A percentile compares a stretch with the other conserved stretches of the same genome.
phyloP scores from a whole-genome alignment of 805 yeast genomes.

The Starmerella geochares region DNA sequence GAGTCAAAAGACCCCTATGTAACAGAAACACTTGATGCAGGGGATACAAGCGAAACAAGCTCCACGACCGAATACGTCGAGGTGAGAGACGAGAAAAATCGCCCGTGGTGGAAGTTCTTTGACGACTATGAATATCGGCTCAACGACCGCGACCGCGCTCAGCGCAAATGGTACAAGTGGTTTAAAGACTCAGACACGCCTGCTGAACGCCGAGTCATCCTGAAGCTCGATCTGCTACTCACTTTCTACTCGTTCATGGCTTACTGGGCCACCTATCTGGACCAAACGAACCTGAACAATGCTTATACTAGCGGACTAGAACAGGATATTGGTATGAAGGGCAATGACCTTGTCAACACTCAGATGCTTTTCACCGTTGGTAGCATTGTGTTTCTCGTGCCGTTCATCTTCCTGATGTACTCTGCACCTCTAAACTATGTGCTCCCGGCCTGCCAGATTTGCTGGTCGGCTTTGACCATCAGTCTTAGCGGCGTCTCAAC shows the following conservation, averaged over 20 bases:
- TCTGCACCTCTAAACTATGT: conserved; percentile 46
- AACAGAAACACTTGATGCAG: background rate
- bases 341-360: conserved; percentile 51
- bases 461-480: conserved; percentile 60
- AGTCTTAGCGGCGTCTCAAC: conserved; percentile 42
- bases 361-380: conserved; percentile 53
- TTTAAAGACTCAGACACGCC: conserved; percentile 42
- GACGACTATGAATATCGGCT: conserved; percentile 54
- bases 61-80: conserved; percentile 9
- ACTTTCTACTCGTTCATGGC: conserved; percentile 45
- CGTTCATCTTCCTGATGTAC: conserved; percentile 49
- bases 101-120: conserved; percentile 37
- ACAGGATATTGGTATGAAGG: conserved; percentile 43
- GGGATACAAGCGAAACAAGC: no score
- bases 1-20: background rate
- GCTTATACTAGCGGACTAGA: conserved; percentile 46
- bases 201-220: conserved; percentile 39
- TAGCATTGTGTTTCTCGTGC: conserved; percentile 49
- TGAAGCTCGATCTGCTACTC: conserved; percentile 47
- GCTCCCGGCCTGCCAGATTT: conserved; percentile 46
- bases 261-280: conserved; percentile 61
- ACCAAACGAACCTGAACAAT: conserved; percentile 48
- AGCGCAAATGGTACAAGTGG: conserved; percentile 47
- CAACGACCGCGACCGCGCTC: conserved; percentile 27
- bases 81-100: conserved; percentile 20